Percentiles rank a stretch among this genome's conserved stretches.
phyloP scores from a whole-genome alignment of 257 asterid species.

The Coffea canephora region DNA sequence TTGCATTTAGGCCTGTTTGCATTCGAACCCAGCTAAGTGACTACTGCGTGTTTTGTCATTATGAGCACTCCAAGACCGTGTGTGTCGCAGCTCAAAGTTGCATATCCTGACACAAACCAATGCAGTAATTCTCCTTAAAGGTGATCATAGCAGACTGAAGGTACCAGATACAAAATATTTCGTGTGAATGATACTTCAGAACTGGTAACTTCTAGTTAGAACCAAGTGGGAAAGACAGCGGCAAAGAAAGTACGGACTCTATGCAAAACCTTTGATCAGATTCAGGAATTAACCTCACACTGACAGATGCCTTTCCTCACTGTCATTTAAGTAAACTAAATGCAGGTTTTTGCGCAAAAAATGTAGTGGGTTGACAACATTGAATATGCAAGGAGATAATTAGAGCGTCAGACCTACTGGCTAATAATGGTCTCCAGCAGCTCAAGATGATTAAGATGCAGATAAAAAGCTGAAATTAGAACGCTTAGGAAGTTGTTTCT shows the following conservation, averaged over 20 bases:
- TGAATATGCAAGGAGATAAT: neutral
- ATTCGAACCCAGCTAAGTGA: neutral
- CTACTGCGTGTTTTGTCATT: neutral
- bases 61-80: neutral
- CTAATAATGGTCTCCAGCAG: neutral
- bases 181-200: neutral
- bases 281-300: neutral
- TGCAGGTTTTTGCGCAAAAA: neutral
- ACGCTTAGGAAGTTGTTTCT: neutral
- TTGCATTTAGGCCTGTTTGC: too few species aligned
- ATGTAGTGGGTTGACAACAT: too few species aligned
- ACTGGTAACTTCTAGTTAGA: too few species aligned
- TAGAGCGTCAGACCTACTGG: neutral
- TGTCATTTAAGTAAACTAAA: neutral
- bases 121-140: neutral
- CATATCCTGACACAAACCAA: neutral
- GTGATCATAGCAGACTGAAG: neutral
- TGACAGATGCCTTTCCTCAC: neutral
- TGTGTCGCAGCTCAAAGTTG: neutral
- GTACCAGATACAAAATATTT: neutral
- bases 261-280: neutral
- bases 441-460: neutral
- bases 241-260: neutral
- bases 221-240: too few species aligned
- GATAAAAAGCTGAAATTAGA: neutral